Conservation (phyloP, 306 rosid genomes). For the Amphicarpaea edgeworthii region DNA sequence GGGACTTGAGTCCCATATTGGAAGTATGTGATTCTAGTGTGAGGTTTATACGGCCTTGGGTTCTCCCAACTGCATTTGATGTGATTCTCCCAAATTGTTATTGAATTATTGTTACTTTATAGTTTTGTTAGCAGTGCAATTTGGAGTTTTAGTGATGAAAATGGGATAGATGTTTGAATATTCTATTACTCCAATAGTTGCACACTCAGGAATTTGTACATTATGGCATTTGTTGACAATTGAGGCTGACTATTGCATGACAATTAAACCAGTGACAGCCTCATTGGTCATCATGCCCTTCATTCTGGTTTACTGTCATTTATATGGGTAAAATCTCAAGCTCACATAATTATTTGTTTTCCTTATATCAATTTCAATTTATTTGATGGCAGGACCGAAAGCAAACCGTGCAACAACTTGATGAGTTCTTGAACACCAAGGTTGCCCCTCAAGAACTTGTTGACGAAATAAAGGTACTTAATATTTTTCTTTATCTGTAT, state of each 20-base stretch:
- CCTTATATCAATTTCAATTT: not conserved
- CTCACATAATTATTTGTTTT: slow-evolving; percentile 9
- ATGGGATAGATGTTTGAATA: slow-evolving; percentile 11
- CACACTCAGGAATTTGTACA: slow-evolving; percentile 8
- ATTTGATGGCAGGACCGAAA: slow-evolving; percentile 75
- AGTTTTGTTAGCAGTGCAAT: too few species aligned
- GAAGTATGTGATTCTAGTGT: too few species aligned
- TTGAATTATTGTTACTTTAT: too few species aligned
- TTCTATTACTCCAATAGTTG: slow-evolving; percentile 2
- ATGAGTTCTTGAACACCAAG: slow-evolving; percentile 85
- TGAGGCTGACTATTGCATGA: not conserved
- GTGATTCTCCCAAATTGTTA: not conserved
- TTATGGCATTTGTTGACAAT: slow-evolving; percentile 15
- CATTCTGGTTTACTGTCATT: slow-evolving; percentile 14
- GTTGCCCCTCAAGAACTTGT: slow-evolving; percentile 86
- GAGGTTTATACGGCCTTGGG: too few species aligned
- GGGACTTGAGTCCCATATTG: not conserved
- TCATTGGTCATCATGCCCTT: not conserved
- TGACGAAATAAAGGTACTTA: slow-evolving; percentile 78
- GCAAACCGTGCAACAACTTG: slow-evolving; percentile 70
- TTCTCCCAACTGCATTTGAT: too few species aligned
- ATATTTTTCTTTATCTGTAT: not conserved
- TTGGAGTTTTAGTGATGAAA: not conserved
- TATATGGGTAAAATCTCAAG: not conserved
- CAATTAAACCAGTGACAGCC: slow-evolving; percentile 7